Base-by-base conservation (phyloP, 2,329 filamentous ascomycete genomes). In the Lachnellula hyalina region DNA sequence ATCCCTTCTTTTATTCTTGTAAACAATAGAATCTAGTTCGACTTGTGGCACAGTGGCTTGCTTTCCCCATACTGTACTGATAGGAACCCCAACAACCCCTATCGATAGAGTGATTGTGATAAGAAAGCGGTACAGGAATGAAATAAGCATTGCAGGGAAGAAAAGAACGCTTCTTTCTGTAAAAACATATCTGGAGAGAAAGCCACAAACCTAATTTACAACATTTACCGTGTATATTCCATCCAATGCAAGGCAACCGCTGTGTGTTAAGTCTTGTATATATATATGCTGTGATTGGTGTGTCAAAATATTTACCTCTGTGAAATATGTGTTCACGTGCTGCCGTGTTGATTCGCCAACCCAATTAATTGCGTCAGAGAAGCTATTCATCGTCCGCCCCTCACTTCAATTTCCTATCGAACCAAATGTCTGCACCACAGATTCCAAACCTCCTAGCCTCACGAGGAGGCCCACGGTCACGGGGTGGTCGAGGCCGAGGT, bases 361-460 rank as follows among this genome's bases (percentile, higher is more conserved):
- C 41, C 19, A 44, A 44, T 17, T 40, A 42, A 21, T 36, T 34
- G 47, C 51, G 28, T 45, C 41, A 40, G 44, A 11, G 34, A 40
- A 41, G 28, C 42, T 52, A 38, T 46, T 38, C 32, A 23, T 23
- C 36, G 9, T 12, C 45, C 12, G 5, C 34, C 34, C 32, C 42
- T 32, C 41, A 32, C 28, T 32, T 32, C 28, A 3, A 32, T 32
- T 32, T 11, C 17, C 15, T 28, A 17, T 19, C 41, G 7, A 9
- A 19, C 4, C 17, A 21, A 14, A 92, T 92, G 87, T 81, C 87
- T 47, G 81, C 85, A 32, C 75, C 84, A 41, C 81, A 85, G 23
- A 96, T 96, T 46, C 90, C 91, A 2, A 93, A 96, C 66, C 80
- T 96, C 35, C 82, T 75, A 68, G 89, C 68, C 68, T 77, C 77